Conservation (phyloP, 2,329 filamentous ascomycete species). For the Colletotrichum sp. region DNA sequence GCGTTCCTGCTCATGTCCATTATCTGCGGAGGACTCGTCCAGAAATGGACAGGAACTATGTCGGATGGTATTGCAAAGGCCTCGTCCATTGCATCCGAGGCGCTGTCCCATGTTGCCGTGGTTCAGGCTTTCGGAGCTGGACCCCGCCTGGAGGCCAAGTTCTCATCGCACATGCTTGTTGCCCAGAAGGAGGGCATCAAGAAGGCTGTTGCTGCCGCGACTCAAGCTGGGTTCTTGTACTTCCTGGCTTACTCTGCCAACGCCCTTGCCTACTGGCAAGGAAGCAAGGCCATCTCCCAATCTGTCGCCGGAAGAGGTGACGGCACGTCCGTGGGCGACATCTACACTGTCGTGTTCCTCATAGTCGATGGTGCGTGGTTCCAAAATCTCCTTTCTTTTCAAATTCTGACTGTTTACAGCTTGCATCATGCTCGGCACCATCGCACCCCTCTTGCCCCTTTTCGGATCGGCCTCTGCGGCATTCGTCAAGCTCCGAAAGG, state of each 20-base stretch:
- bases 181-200: slow-evolving; percentile 59
- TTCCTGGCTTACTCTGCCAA: slow-evolving; percentile 73
- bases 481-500: slow-evolving; percentile 61
- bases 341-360: slow-evolving; percentile 69
- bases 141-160: slow-evolving; percentile 56
- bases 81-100: slow-evolving; percentile 60
- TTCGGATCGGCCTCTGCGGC: slow-evolving; percentile 63
- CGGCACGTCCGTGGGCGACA: slow-evolving; percentile 46
- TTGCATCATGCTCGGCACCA: slow-evolving; percentile 66
- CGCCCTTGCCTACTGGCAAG: slow-evolving; percentile 72
- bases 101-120: slow-evolving; percentile 55
- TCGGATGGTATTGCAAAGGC: slow-evolving; percentile 53
- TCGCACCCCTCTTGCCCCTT: slow-evolving; percentile 67
- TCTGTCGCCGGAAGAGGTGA: slow-evolving; percentile 37
- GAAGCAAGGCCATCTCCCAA: slow-evolving; percentile 55
- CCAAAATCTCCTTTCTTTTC: slow-evolving; percentile 34
- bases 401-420: slow-evolving; percentile 40
- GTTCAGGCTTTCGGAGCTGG: slow-evolving; percentile 63
- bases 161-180: slow-evolving; percentile 54
- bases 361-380: slow-evolving; percentile 59
- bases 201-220: slow-evolving; percentile 61
- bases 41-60: slow-evolving; percentile 49
- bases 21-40: slow-evolving; percentile 54
- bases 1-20: slow-evolving; percentile 61
- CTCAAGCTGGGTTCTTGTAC: slow-evolving; percentile 66